These are phyloP conservation scores for Rhodotorula sp. DNA, from an alignment of 1,284 basidiomycete species.

Conservation along the genomic window DNA sequence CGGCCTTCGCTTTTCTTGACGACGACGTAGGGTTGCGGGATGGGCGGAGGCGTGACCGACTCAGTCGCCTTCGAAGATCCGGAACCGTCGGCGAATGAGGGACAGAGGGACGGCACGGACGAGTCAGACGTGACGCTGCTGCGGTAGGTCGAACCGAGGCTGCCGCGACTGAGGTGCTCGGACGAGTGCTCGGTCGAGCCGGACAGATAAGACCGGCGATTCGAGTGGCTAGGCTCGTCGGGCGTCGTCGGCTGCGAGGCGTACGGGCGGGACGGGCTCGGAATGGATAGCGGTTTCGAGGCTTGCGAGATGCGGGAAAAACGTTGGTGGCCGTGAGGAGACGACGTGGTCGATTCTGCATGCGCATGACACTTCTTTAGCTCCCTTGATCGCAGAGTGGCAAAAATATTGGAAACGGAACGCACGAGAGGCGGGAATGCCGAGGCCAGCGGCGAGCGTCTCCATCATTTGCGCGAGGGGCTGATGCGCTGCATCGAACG, in stretches of 20 bases:
- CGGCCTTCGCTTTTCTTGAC: not conserved
- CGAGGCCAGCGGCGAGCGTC: conserved; percentile 32
- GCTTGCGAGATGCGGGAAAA: conserved; percentile 4
- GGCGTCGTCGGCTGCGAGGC: not conserved
- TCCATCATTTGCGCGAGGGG: conserved; percentile 35
- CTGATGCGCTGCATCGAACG: conserved; percentile 22
- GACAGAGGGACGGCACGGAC: conserved; percentile 25
- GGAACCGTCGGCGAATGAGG: conserved; percentile 6
- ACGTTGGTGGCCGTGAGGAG: not conserved
- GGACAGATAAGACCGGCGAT: conserved; percentile 24
- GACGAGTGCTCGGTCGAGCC: conserved; percentile 12
- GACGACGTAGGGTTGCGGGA: not conserved
- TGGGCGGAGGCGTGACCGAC: conserved; percentile 20
- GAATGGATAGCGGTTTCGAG: not conserved
- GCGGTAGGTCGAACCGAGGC: conserved; percentile 20
- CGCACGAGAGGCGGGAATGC: conserved; percentile 17
- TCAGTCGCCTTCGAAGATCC: conserved; percentile 6
- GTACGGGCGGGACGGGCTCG: not conserved
- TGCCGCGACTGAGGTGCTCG: conserved; percentile 7
- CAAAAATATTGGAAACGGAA: not conserved
- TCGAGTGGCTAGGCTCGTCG: not conserved
- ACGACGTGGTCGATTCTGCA: conserved; percentile 1
- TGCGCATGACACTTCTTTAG: not conserved
- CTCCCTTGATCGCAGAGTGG: too few species aligned
- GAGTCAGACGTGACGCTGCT: conserved; percentile 33